Percentiles rank a stretch among this genome's conserved stretches.
These are phyloP conservation scores for Aurinia saxatilis DNA, from an alignment of 345 rosid species.

Conservation along the genomic window DNA sequence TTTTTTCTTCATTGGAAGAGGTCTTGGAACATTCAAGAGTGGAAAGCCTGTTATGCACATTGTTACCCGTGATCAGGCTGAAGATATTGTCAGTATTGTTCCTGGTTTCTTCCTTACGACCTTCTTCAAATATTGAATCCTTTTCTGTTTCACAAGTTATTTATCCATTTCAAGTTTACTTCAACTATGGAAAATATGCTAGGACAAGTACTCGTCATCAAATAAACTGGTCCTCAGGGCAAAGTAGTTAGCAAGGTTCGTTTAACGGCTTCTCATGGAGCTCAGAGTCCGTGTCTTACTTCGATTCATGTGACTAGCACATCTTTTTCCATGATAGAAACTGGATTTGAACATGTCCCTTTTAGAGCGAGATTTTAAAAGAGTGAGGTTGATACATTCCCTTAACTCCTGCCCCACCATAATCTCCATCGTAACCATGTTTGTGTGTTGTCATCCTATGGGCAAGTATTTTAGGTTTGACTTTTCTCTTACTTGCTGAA, in stretches of 20 bases:
- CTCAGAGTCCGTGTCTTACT: too few relatives aligned
- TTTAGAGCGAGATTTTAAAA: too few relatives aligned
- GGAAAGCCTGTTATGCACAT: conserved; percentile 98
- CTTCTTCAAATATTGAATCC: background rate
- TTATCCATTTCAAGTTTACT: background rate
- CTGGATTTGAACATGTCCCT: too few relatives aligned
- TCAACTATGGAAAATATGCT: conserved; percentile 78
- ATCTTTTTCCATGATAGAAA: too few relatives aligned
- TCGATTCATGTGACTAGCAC: background rate
- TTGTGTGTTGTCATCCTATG: too few relatives aligned
- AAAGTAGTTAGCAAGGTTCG: conserved; percentile 98
- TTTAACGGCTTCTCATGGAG: background rate
- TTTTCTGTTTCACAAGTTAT: background rate
- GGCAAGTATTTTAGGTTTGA: too few relatives aligned
- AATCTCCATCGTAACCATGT: too few relatives aligned
- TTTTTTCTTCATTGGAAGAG: conserved; percentile 73
- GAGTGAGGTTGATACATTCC: too few relatives aligned
- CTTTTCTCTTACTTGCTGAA: too few relatives aligned
- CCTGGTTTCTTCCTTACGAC: background rate
- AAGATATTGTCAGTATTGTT: conserved; percentile 66
- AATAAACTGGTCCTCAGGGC: conserved; percentile 95
- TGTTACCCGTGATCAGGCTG: conserved; percentile 63
- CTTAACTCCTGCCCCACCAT: too few relatives aligned
- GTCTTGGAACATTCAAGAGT: conserved; percentile 80
- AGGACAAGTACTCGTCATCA: conserved; percentile 92